Conservation (phyloP, 2,329 filamentous ascomycete species). For the Lojkania enalia region DNA sequence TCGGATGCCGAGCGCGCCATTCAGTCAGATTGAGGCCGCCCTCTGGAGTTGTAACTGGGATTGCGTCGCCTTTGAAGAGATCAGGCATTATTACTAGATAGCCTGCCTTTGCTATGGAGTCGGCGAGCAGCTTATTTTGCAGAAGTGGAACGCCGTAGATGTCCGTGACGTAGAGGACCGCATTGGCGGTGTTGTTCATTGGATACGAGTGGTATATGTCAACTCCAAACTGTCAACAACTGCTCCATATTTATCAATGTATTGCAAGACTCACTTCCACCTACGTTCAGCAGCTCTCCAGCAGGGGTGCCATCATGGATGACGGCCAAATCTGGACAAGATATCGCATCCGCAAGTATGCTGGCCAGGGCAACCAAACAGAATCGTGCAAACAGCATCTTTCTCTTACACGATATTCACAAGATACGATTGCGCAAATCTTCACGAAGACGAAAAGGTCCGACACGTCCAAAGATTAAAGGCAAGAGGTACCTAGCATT, state of each 20-base stretch:
- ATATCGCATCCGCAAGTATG: too few species aligned
- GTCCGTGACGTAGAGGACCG: constrained; percentile 39
- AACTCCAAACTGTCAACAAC: constrained; percentile 8
- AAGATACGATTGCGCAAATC: too few species aligned
- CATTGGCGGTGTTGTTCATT: constrained; percentile 15
- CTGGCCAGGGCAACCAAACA: too few species aligned
- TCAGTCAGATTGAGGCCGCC: constrained; percentile 38
- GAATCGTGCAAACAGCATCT: too few species aligned
- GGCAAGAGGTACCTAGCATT: too few species aligned
- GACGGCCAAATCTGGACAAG: too few species aligned
- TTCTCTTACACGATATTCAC: too few species aligned
- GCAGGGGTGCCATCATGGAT: constrained; percentile 10
- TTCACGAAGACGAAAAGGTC: too few species aligned
- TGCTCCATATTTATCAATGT: not conserved
- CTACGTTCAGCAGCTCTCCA: constrained; percentile 10
- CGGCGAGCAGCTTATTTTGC: constrained; percentile 42
- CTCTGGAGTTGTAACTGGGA: constrained; percentile 36
- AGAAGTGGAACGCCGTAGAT: constrained; percentile 38
- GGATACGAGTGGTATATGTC: constrained; percentile 22
- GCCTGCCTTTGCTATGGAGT: constrained; percentile 34
- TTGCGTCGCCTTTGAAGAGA: constrained; percentile 39
- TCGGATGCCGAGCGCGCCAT: constrained; percentile 51
- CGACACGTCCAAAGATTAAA: too few species aligned
- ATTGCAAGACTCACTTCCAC: constrained; percentile 8
- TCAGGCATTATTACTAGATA: constrained; percentile 41